Conservation (phyloP, 345 rosid species). For the Lagerstroemia speciosa region DNA sequence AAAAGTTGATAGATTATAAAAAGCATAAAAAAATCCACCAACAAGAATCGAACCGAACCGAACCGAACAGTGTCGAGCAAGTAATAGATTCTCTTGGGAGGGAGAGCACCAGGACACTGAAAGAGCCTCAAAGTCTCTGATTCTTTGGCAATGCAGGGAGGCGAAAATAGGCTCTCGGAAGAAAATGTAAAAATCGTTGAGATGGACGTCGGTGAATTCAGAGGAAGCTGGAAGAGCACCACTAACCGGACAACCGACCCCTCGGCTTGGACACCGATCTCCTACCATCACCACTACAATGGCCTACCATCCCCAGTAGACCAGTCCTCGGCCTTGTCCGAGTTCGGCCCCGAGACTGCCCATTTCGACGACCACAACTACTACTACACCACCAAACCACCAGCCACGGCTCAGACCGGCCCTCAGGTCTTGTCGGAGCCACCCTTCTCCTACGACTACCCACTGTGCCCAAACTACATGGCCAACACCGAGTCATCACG, state of each 20-base stretch:
- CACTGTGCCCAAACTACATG: slow-evolving; percentile 28
- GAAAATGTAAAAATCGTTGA: slow-evolving; percentile 4
- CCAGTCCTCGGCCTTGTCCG: not conserved
- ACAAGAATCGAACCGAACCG: too few relatives aligned
- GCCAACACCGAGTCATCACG: slow-evolving; percentile 28
- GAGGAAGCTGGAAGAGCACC: slow-evolving; percentile 3
- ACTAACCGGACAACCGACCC: not conserved
- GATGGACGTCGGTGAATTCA: slow-evolving; percentile 9
- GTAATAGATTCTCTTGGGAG: too few relatives aligned
- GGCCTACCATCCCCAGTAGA: not conserved
- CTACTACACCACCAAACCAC: not conserved
- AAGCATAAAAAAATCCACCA: too few relatives aligned
- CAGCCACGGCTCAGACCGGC: not conserved
- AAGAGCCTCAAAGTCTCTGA: too few relatives aligned
- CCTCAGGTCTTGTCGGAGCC: slow-evolving; percentile 1
- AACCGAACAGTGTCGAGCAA: too few relatives aligned
- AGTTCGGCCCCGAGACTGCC: not conserved
- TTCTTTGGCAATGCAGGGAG: not conserved
- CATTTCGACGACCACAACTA: not conserved
- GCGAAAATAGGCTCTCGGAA: not conserved
- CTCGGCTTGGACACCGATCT: not conserved
- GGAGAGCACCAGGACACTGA: too few relatives aligned
- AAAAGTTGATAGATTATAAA: too few relatives aligned
- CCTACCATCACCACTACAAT: not conserved
- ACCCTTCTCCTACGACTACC: slow-evolving; percentile 4